A percentile compares a stretch with the other conserved stretches of the same genome.
Evolutionary conservation across 768 basidiomycete species (phyloP).

Genomic region (Rhodotorula kratochvilovae): DNA sequence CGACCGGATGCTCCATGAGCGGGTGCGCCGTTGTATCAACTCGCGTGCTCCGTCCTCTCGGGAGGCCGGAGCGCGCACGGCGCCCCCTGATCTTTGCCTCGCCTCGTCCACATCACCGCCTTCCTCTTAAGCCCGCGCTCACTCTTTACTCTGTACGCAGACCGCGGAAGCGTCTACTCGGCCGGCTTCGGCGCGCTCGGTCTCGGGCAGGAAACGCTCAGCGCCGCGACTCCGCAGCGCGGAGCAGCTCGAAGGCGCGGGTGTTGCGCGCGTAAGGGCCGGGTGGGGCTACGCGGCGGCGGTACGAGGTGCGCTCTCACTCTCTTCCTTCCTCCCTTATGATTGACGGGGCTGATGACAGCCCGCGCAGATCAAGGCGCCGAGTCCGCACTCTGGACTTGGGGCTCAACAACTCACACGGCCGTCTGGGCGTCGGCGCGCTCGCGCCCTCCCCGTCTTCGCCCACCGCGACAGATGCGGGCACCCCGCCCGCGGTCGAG

Average conservation of each 20-base stretch:
- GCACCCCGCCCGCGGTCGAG: not conserved
- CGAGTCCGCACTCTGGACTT: conserved; percentile 10
- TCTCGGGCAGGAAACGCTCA: not conserved
- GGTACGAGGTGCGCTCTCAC: conserved; percentile 16
- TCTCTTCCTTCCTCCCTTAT: too few relatives aligned
- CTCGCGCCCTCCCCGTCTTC: not conserved
- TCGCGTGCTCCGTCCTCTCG: not conserved
- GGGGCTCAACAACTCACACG: conserved; percentile 25
- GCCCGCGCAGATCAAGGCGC: not conserved
- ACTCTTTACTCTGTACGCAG: conserved; percentile 1
- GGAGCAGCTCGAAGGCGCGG: conserved; percentile 10
- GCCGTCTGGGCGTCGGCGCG: conserved; percentile 24
- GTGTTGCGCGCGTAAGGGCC: conserved; percentile 27
- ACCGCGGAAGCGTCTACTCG: conserved; percentile 29
- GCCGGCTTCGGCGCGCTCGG: conserved; percentile 32
- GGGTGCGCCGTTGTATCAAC: not conserved
- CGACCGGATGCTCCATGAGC: not conserved
- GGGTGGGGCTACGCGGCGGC: conserved; percentile 30
- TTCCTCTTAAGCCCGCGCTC: not conserved
- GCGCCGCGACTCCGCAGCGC: not conserved
- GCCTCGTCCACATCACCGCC: not conserved
- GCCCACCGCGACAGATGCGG: not conserved
- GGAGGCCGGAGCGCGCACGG: not conserved
- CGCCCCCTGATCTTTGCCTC: not conserved
- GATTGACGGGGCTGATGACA: too few relatives aligned